Conservation (phyloP, 1,139 yeast species). For the Pichia sp. region DNA sequence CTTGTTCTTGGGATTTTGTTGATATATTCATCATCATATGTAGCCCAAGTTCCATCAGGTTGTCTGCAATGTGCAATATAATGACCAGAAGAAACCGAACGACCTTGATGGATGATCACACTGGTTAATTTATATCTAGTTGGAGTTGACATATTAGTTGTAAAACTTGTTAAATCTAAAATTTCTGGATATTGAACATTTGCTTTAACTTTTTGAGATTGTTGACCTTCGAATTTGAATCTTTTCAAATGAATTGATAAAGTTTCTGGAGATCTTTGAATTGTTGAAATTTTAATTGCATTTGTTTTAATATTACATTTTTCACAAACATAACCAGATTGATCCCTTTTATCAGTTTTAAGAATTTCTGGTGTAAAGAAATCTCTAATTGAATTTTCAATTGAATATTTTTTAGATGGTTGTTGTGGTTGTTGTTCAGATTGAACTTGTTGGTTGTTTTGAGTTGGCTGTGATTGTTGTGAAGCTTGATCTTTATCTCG, state of each 20-base stretch:
- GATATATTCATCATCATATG: constrained; percentile 90
- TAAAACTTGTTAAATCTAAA: constrained; percentile 68
- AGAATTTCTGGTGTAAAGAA: constrained; percentile 81
- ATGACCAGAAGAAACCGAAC: constrained; percentile 92
- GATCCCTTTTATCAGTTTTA: constrained; percentile 60
- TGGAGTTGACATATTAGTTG: constrained; percentile 45
- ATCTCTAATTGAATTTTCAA: constrained; percentile 72
- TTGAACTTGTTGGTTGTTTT: not conserved
- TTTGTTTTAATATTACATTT: constrained; percentile 74
- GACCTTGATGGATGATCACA: constrained; percentile 92
- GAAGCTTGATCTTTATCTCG: constrained; percentile 1
- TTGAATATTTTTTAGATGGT: constrained; percentile 44
- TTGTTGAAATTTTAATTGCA: constrained; percentile 74
- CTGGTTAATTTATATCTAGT: constrained; percentile 73
- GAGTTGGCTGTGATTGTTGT: not conserved
- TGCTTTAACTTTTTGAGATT: constrained; percentile 84
- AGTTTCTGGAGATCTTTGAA: constrained; percentile 85
- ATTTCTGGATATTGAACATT: constrained; percentile 77
- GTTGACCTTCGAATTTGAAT: constrained; percentile 78
- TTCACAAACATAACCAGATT: constrained; percentile 80
- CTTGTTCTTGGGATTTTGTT: constrained; percentile 69
- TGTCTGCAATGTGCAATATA: constrained; percentile 89
- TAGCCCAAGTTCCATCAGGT: constrained; percentile 90
- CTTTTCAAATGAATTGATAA: constrained; percentile 84
- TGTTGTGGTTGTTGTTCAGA: not conserved